These are phyloP conservation scores for Magnolia sinica DNA, from an alignment of 164 flowering plant species.

Conservation along the genomic window DNA sequence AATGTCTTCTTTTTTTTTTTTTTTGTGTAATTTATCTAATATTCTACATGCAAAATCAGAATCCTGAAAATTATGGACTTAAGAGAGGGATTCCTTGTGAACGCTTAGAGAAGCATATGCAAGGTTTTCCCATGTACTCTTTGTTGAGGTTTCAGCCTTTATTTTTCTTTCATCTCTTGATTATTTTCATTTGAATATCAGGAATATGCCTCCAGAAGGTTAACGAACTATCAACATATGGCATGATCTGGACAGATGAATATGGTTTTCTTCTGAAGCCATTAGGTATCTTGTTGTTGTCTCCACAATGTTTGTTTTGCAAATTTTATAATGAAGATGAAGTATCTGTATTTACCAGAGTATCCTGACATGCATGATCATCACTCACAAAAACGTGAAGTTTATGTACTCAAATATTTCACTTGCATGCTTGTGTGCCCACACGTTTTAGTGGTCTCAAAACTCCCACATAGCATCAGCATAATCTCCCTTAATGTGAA, in stretches of 20 bases:
- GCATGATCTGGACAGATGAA: conserved; percentile 92
- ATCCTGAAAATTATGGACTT: conserved; percentile 72
- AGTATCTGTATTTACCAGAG: neutral
- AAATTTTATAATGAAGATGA: conserved; percentile 1
- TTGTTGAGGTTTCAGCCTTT: neutral
- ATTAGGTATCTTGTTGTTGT: conserved; percentile 46
- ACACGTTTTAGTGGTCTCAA: no score
- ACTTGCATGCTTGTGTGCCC: neutral
- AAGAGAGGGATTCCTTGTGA: conserved; percentile 54
- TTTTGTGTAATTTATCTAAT: conserved; percentile 14
- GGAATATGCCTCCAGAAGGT: conserved; percentile 84
- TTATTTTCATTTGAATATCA: conserved; percentile 27
- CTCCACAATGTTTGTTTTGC: conserved; percentile 2
- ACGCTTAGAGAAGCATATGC: conserved; percentile 68
- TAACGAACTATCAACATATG: conserved; percentile 67
- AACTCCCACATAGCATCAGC: neutral
- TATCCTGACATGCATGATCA: neutral
- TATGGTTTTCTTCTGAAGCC: conserved; percentile 95
- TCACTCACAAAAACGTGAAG: neutral
- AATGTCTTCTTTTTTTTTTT: neutral
- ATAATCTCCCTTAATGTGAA: neutral
- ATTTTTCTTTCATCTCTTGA: conserved; percentile 1
- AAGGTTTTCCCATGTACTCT: conserved; percentile 44
- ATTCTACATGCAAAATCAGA: conserved; percentile 41
- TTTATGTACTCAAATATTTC: neutral